phyloP scores from a whole-genome alignment of 495 filamentous ascomycete species.

The Penicillium egyptiacum region DNA sequence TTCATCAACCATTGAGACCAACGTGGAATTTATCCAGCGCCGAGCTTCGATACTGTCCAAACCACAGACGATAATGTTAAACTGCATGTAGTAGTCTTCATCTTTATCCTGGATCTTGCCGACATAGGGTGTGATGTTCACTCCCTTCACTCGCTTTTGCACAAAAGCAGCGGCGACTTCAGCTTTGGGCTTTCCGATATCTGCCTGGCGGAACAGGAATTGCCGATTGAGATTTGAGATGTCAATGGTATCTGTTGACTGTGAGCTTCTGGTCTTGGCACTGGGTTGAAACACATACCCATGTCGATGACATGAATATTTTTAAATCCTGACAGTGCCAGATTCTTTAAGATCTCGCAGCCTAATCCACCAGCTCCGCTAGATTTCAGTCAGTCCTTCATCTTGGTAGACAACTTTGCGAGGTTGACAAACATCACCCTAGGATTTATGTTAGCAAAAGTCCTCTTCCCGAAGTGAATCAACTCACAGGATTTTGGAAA shows the following conservation, averaged over 20 bases:
- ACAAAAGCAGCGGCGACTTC: conserved; percentile 91
- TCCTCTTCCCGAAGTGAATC: neutral
- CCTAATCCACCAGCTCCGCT: conserved; percentile 94
- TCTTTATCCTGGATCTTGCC: conserved; percentile 97
- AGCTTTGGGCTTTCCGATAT: conserved; percentile 93
- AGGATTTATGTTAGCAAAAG: conserved; percentile 22
- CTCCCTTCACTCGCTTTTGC: conserved; percentile 80
- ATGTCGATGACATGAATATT: conserved; percentile 99
- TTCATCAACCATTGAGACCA: conserved; percentile 84
- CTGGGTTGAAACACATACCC: conserved; percentile 51
- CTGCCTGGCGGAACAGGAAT: conserved; percentile 89
- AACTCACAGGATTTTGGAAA: conserved; percentile 69
- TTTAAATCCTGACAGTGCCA: conserved; percentile 93
- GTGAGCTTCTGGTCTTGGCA: conserved; percentile 19
- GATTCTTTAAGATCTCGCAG: conserved; percentile 95
- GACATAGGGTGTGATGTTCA: conserved; percentile 89
- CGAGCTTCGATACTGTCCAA: conserved; percentile 96
- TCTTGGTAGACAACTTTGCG: neutral
- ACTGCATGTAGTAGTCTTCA: conserved; percentile 97
- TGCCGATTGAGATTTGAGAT: conserved; percentile 98
- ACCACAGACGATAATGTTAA: conserved; percentile 91
- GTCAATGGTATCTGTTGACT: conserved; percentile 80
- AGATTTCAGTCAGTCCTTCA: conserved; percentile 11
- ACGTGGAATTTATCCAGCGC: conserved; percentile 95
- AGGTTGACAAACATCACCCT: conserved; percentile 40